Percentiles rank a stretch among this genome's conserved stretches.
These are phyloP conservation scores for Candida dubliniensis DNA, from an alignment of 1,139 yeast species.

Conservation along the genomic window DNA sequence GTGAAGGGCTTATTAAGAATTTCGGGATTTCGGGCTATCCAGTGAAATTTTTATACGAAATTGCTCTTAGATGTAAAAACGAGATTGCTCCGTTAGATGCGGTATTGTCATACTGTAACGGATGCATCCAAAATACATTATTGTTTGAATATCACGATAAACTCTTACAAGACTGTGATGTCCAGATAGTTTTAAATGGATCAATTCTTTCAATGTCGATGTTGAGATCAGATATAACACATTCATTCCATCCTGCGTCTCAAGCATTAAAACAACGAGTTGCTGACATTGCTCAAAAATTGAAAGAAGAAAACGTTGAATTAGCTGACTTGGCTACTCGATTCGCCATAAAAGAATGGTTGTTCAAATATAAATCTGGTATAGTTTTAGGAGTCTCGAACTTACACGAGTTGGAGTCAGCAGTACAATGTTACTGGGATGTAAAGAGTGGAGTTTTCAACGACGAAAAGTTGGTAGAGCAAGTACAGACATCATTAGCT, in stretches of 20 bases:
- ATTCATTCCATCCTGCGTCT: constrained; percentile 79
- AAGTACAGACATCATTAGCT: constrained; percentile 50
- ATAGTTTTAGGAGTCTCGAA: constrained; percentile 76
- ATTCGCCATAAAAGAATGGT: constrained; percentile 68
- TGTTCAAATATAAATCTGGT: constrained; percentile 41
- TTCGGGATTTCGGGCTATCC: constrained; percentile 92
- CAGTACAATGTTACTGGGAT: constrained; percentile 56
- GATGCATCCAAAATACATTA: constrained; percentile 76
- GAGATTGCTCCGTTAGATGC: constrained; percentile 63
- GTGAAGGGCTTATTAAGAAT: constrained; percentile 60
- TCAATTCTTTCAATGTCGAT: constrained; percentile 89
- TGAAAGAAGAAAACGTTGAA: constrained; percentile 49
- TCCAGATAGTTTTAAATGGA: constrained; percentile 67
- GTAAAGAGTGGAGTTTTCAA: constrained; percentile 38
- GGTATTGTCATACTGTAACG: constrained; percentile 75
- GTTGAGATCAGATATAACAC: constrained; percentile 66
- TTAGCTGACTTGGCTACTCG: constrained; percentile 81
- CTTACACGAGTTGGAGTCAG: constrained; percentile 59
- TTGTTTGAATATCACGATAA: constrained; percentile 50
- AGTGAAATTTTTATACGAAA: constrained; percentile 57
- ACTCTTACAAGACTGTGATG: constrained; percentile 54
- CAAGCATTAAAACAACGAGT: constrained; percentile 57
- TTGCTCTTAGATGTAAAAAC: constrained; percentile 39
- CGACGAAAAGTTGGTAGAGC: constrained; percentile 44
- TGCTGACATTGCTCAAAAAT: constrained; percentile 48